Conservation (phyloP, 768 basidiomycete species). For the Termitomyces sp. region DNA sequence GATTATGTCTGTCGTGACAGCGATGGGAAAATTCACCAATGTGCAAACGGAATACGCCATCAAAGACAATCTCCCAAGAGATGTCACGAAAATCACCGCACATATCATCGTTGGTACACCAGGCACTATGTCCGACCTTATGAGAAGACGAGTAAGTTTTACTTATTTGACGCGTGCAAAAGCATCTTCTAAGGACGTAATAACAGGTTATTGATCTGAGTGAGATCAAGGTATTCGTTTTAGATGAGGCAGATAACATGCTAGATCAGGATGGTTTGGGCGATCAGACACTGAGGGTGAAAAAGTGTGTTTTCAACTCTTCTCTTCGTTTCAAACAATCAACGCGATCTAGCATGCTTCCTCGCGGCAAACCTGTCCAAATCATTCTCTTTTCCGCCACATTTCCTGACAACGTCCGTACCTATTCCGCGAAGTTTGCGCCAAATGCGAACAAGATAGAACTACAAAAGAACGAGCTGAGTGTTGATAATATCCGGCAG, state of each 20-base stretch:
- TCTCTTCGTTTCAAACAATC: not conserved
- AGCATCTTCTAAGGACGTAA: not conserved
- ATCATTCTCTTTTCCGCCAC: slow-evolving; percentile 98
- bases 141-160: slow-evolving; percentile 50
- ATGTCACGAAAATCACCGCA: slow-evolving; percentile 65
- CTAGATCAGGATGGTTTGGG: slow-evolving; percentile 90
- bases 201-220: slow-evolving; percentile 63
- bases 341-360: slow-evolving; percentile 44
- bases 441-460: slow-evolving; percentile 96
- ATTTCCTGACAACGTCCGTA: slow-evolving; percentile 89
- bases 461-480: slow-evolving; percentile 88
- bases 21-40: slow-evolving; percentile 93
- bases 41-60: slow-evolving; percentile 96
- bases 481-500: slow-evolving; percentile 90
- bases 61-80: slow-evolving; percentile 73
- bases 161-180: not conserved
- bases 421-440: slow-evolving; percentile 90
- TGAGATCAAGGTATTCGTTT: slow-evolving; percentile 85
- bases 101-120: slow-evolving; percentile 96
- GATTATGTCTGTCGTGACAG: slow-evolving; percentile 90
- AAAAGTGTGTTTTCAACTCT: slow-evolving; percentile 59
- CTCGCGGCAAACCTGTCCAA: slow-evolving; percentile 51
- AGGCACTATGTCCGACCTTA: slow-evolving; percentile 88
- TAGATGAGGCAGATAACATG: slow-evolving; percentile 99
- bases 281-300: slow-evolving; percentile 89